phyloP scores from a whole-genome alignment of 2,329 filamentous ascomycete genomes.

The Cryphonectria nitschkei region DNA sequence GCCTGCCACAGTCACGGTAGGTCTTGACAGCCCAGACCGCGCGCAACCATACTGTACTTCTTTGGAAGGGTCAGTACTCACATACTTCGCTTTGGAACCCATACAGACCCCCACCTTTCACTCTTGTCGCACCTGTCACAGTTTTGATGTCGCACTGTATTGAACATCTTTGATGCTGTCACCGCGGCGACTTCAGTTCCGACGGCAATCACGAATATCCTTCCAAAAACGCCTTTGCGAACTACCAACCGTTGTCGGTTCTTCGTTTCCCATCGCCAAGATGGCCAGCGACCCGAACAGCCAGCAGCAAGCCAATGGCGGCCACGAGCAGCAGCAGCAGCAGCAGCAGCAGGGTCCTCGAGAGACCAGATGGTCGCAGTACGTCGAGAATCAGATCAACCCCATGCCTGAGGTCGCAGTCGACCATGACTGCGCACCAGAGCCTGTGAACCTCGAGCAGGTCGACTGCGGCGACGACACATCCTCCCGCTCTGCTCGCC shows the following conservation, averaged over 20 bases:
- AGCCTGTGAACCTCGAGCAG: conserved; percentile 15
- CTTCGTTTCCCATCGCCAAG: neutral
- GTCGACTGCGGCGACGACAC: neutral
- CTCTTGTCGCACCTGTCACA: conserved; percentile 14
- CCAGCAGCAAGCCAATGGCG: conserved; percentile 2
- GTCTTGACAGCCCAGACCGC: neutral
- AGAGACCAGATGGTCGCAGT: conserved; percentile 14
- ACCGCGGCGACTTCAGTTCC: neutral
- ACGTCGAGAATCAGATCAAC: conserved; percentile 23
- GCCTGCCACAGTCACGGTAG: neutral
- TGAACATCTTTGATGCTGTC: neutral
- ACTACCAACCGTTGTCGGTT: neutral
- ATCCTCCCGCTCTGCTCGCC: conserved; percentile 10
- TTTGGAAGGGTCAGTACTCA: neutral
- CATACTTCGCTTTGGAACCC: neutral
- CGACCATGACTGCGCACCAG: neutral
- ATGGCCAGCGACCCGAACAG: neutral
- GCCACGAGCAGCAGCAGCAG: neutral
- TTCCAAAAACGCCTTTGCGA: neutral
- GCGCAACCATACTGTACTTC: neutral
- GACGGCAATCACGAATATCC: neutral
- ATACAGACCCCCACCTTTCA: neutral
- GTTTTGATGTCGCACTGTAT: neutral
- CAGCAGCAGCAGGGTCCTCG: neutral
- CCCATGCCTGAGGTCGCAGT: conserved; percentile 21